Conservation (phyloP, 345 rosid genomes). For the Kernera saxatilis region DNA sequence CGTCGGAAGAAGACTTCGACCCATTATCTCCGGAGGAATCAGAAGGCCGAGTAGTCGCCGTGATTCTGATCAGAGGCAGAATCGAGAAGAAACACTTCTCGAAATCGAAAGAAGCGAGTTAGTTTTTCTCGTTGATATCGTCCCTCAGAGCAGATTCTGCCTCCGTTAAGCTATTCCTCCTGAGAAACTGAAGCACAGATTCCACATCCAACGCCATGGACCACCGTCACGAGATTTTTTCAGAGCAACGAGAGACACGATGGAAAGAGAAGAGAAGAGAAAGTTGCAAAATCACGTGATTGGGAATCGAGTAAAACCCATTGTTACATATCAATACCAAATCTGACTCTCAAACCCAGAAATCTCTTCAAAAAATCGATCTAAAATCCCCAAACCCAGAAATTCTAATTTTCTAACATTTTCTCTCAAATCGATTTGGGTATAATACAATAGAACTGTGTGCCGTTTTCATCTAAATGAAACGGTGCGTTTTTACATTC, state of each 20-base stretch:
- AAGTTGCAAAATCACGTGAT: constrained; percentile 30
- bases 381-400: no score
- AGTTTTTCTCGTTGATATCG: constrained; percentile 57
- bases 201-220: constrained; percentile 45
- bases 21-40: constrained; percentile 21
- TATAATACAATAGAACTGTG: no score
- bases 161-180: constrained; percentile 56
- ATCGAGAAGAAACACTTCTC: constrained; percentile 82
- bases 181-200: constrained; percentile 56
- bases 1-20: constrained; percentile 40
- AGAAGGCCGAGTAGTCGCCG: constrained; percentile 29
- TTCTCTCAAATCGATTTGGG: no score
- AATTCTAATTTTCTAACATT: no score
- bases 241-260: background rate
- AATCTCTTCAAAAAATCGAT: no score
- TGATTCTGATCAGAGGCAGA: constrained; percentile 76
- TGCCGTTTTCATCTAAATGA: no score
- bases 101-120: constrained; percentile 65
- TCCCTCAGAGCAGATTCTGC: constrained; percentile 67
- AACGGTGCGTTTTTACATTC: no score
- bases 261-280: background rate
- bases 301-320: constrained; percentile 28
- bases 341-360: no score
- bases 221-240: constrained; percentile 32
- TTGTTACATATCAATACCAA: no score